A percentile compares a stretch with the other conserved stretches of the same genome.
phyloP scores from a whole-genome alignment of 495 filamentous ascomycete genomes.

The Pseudomonodictys pantanalensis region DNA sequence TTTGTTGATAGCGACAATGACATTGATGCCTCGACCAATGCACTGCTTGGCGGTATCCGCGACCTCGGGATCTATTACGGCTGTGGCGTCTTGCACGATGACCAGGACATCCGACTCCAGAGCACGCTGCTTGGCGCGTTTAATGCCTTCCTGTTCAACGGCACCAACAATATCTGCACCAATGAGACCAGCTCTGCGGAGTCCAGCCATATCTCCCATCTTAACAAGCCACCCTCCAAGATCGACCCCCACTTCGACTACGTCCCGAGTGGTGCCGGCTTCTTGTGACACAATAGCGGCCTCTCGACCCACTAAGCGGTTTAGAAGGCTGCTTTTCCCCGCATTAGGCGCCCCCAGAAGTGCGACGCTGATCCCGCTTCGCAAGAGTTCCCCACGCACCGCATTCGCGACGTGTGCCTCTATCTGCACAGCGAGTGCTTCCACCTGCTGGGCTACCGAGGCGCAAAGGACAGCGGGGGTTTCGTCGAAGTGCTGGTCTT shows the following conservation, averaged over 20 bases:
- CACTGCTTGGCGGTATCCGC: conserved; percentile 55
- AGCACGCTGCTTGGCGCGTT: conserved; percentile 76
- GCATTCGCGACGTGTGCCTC: conserved; percentile 68
- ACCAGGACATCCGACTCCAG: conserved; percentile 82
- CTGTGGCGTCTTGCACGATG: conserved; percentile 52
- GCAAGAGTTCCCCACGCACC: conserved; percentile 76
- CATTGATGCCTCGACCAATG: conserved; percentile 54
- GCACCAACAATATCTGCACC: conserved; percentile 52
- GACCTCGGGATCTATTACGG: conserved; percentile 56
- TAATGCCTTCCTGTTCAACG: conserved; percentile 88
- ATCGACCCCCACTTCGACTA: conserved; percentile 89
- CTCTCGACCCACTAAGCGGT: conserved; percentile 85
- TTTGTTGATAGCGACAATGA: conserved; percentile 80
- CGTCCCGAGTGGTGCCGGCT: conserved; percentile 88
- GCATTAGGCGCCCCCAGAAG: conserved; percentile 90
- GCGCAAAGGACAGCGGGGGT: conserved; percentile 66
- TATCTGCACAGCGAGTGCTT: conserved; percentile 58
- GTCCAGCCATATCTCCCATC: conserved; percentile 88
- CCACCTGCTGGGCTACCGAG: conserved; percentile 65
- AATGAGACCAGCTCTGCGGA: conserved; percentile 49
- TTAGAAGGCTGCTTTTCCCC: conserved; percentile 91
- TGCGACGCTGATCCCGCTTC: conserved; percentile 81
- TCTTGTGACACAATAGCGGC: conserved; percentile 92
- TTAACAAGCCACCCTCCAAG: conserved; percentile 84
- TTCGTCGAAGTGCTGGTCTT: conserved; percentile 96